phyloP scores from a whole-genome alignment of 352 stramenopile genomes.

The Phytophthora citrophthora region DNA sequence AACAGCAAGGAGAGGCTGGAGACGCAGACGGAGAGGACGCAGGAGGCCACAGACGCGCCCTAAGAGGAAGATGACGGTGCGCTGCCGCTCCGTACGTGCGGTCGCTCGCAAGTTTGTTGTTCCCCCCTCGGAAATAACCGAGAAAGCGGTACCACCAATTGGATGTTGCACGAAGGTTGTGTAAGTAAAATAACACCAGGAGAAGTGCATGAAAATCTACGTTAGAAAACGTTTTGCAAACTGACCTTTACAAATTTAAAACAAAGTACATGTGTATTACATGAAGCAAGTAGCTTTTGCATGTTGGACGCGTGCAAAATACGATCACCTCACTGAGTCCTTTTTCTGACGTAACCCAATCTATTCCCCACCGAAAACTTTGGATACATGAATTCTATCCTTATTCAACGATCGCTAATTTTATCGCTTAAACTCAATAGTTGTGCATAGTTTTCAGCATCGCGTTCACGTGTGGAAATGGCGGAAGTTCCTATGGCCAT shows the following conservation, averaged over 20 bases:
- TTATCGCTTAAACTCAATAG: too few relatives aligned
- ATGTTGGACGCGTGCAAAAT: neutral
- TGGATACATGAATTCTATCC: too few relatives aligned
- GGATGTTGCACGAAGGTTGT: constrained; percentile 11
- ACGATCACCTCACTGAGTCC: neutral
- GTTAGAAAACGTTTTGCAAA: too few relatives aligned
- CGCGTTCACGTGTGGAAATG: constrained; percentile 4
- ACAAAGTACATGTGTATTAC: too few relatives aligned
- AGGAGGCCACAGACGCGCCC: neutral
- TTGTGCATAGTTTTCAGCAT: too few relatives aligned
- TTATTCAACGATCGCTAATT: too few relatives aligned
- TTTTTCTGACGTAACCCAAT: neutral
- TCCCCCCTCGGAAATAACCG: constrained; percentile 29
- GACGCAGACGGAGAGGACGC: neutral
- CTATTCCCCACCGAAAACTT: neutral
- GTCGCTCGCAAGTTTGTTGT: constrained; percentile 17
- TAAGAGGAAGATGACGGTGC: constrained; percentile 1
- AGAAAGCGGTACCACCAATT: constrained; percentile 6
- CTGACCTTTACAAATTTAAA: too few relatives aligned
- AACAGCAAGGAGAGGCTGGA: neutral
- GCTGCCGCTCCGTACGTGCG: constrained; percentile 6
- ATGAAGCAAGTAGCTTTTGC: too few relatives aligned
- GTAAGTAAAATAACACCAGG: neutral
- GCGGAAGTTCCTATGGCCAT: constrained; percentile 27
- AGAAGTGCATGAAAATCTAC: too few relatives aligned